Base-by-base conservation (phyloP, 257 asterid species). In the Pogostemon cablin region DNA sequence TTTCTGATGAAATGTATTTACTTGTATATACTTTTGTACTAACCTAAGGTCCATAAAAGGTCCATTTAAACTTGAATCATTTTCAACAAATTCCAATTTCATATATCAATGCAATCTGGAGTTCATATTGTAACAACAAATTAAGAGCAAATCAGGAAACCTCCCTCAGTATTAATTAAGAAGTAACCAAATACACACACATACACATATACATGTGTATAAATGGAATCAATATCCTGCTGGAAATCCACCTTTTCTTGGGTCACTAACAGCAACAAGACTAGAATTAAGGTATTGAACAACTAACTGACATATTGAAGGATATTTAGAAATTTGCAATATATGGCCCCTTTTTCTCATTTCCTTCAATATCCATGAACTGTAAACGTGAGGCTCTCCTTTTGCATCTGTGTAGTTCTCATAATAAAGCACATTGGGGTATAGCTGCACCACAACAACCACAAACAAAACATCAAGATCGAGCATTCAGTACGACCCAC, bases 251-350 rank as follows among this genome's bases (percentile, higher is more conserved):
- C 73, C 78, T 59, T 66, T 67, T 48, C 78, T 74, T 39, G 56
- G 62, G 44, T 74, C 78, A 58, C 62, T 74, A 66, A 66, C 63
- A 12, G 73, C 79, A 60, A 75, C 25, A 9, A 75, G 75, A 11
- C 72, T 68, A n/a, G 61, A 46, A 3, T 68, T 52, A 2, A 7
- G 34, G 15, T 71, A 69, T 69, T 76, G 76, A 54, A 69, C 17
- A 11, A 69, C 76, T 10, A 76, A 69, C 67, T 62, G 72, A 67
- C 80, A 76, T 4, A 55, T 34, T 6, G 76, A 55, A 39, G 7
- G 7, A 43, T 1, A 5, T 47, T 8, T 0, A 53, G 6, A 38
- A 46, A 6, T 12, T 10, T 3, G 5, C 55, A 76, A 4, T 3
- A 3, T 10, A 63, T 69, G 80, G 0, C 76, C 80, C 72, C 46